Base-by-base conservation (phyloP, 306 rosid species). In the Luffa acutangula region DNA sequence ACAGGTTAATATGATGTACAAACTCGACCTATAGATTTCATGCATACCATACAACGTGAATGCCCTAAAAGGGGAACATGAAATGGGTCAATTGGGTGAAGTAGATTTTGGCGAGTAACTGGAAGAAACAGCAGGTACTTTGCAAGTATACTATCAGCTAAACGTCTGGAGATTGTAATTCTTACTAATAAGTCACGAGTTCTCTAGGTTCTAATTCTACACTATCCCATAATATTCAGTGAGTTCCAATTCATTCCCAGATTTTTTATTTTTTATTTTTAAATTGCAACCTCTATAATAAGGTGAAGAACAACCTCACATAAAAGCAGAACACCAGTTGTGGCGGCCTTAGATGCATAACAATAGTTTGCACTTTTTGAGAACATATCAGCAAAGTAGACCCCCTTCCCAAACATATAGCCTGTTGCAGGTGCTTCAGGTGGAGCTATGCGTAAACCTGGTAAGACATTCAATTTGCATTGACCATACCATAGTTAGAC, bases 291-390 rank as follows among this genome's bases (percentile, higher is more conserved):
- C 31, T 39, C 7, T 7, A 14, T 17, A 13, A 31, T 31, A 49
- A 31, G 20, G 15, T 31, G 43, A 74, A 74, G 60, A 75, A 69
- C 89, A 83, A 95, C 97, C 99, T 96, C 99, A 83, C 97, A 96
- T 72, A 93, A 87, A 83, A 96, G 98, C 53, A 96, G 92, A 82
- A 93, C 98, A 7, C 98, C 98, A 56, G 93, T 83, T 60, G 81
- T 57, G 71, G 85, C 75, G 12, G 78, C 82, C 17, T 65, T 84
- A 71, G 90, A 52, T 79, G 99, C 92, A 82, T 85, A 90, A 84
- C 98, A 96, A 84, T 93, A 96, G 81, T 96, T 93, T 81, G 97
- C 99, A 53, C 99, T 96, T 90, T 93, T 96, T 78, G 99, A 96
- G 93, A 93, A 93, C 99, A 96, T 96, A 86, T 93, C 99, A 9